Evolutionary conservation across 768 basidiomycete genomes (phyloP).

Genomic region (Candolleomyces eurysporus): DNA sequence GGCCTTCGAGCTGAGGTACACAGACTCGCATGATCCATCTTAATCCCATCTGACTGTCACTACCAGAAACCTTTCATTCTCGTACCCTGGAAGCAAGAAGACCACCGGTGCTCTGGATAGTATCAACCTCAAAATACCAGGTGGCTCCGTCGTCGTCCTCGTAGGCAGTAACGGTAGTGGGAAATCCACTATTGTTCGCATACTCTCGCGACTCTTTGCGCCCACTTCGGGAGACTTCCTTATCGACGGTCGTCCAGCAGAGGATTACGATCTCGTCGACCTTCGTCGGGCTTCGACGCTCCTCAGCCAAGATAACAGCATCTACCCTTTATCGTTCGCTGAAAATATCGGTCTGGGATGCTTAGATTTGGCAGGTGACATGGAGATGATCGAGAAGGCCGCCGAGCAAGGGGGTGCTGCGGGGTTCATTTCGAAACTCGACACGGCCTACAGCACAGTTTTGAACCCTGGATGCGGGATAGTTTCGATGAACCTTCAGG

Average conservation of each 20-base stretch:
- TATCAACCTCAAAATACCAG: constrained; percentile 43
- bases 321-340: constrained; percentile 46
- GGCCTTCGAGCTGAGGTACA: constrained; percentile 22
- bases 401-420: constrained; percentile 38
- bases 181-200: constrained; percentile 52
- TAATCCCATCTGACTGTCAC: not conserved
- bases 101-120: constrained; percentile 31
- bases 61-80: constrained; percentile 49
- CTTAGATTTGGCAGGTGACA: constrained; percentile 14
- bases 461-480: constrained; percentile 27
- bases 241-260: constrained; percentile 40
- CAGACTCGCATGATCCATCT: not conserved
- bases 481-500: constrained; percentile 9
- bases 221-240: constrained; percentile 40
- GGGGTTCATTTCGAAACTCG: constrained; percentile 36
- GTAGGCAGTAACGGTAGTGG: constrained; percentile 59
- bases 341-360: constrained; percentile 39
- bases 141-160: constrained; percentile 50
- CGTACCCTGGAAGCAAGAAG: constrained; percentile 46
- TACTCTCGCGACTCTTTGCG: constrained; percentile 50
- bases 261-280: constrained; percentile 33
- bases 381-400: constrained; percentile 27
- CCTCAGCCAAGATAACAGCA: constrained; percentile 46
- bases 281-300: constrained; percentile 45
- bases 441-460: constrained; percentile 37